Percentiles rank a stretch among this genome's conserved stretches.
Conservation (phyloP, 2,329 filamentous ascomycete species). For the Blastomyces silverae region DNA sequence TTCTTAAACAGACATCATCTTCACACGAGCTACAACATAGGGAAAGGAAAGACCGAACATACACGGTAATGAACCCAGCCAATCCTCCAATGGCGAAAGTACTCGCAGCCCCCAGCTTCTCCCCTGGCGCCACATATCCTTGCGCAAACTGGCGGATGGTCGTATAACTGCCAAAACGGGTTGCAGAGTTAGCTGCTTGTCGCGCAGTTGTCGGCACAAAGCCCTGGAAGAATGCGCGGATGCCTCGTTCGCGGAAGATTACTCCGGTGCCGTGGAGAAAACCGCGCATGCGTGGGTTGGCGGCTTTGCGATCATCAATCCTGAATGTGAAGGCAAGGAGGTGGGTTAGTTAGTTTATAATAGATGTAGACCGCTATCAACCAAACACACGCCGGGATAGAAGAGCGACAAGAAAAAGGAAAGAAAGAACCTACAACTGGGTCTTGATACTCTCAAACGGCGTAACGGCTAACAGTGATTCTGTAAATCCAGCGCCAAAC, state of each 20-base stretch:
- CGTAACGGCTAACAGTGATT: constrained; percentile 87
- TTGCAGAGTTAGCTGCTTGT: constrained; percentile 90
- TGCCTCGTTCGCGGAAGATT: constrained; percentile 78
- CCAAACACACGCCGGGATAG: background rate
- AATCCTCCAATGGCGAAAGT: constrained; percentile 89
- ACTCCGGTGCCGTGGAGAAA: constrained; percentile 85
- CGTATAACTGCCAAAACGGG: constrained; percentile 85
- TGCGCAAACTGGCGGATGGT: constrained; percentile 84
- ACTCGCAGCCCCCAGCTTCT: constrained; percentile 80
- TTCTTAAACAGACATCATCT: background rate
- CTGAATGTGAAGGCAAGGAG: constrained; percentile 43
- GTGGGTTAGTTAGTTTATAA: background rate
- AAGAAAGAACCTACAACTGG: constrained; percentile 55
- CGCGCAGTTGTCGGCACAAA: constrained; percentile 91
- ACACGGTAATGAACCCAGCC: constrained; percentile 87
- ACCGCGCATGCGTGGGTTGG: constrained; percentile 78
- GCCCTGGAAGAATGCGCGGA: constrained; percentile 93
- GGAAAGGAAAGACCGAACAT: constrained; percentile 36
- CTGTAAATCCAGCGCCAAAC: constrained; percentile 89
- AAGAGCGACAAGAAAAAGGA: background rate
- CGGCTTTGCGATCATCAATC: constrained; percentile 87
- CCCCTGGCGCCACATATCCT: constrained; percentile 84
- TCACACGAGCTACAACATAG: background rate
- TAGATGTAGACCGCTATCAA: background rate
- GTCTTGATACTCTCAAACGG: constrained; percentile 99